Base-by-base conservation (phyloP, 345 rosid genomes). In the Acer negundo region DNA sequence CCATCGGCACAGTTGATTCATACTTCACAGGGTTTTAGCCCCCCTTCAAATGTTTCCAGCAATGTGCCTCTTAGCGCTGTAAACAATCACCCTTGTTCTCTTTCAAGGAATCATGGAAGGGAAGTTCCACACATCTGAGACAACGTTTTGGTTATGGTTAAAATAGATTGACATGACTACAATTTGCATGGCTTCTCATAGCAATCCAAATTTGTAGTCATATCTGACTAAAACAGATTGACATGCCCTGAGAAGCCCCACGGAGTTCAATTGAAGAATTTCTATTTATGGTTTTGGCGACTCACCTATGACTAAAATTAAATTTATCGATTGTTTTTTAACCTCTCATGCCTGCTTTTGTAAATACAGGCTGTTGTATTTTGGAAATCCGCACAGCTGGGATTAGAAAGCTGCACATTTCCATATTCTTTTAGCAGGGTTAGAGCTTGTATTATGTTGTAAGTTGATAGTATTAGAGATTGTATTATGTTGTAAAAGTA, bases 61-160 rank as follows among this genome's bases (percentile, higher is more conserved):
- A 80, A 80, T 26, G 62, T 73, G 68, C 75, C 83, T 20, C 79
- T 78, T 1, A 77, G 78, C 26, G 59, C 82, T 23, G 68, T 44
- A 56, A 82, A 73, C 75, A 85, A 78, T 75, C 86, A 79, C 77
- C 87, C 81, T 26, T 69, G 80, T 77, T 62, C 81, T 15, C 16
- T 76, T 66, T 46, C 64, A 59, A 78, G 82, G 76, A 81, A 73
- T 47, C 85, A 31, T 56, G 85, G 86, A 77, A 75, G 80, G 73
- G 80, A 87, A 79, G 72, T 79, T 46, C 76, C 61, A 0, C 78
- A 76, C 69, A 72, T 79, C 76, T 75, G 72, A 75, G 19, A 38
- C 63, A 67, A 62, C 62, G 22, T 4, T 24, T 53, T 55, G 55
- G 51, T 74, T 44, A 65, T 55, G 55, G 51, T 74, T 44, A 65